Conservation (phyloP, 2,329 filamentous ascomycete species). For the Orbilia oligospora region DNA sequence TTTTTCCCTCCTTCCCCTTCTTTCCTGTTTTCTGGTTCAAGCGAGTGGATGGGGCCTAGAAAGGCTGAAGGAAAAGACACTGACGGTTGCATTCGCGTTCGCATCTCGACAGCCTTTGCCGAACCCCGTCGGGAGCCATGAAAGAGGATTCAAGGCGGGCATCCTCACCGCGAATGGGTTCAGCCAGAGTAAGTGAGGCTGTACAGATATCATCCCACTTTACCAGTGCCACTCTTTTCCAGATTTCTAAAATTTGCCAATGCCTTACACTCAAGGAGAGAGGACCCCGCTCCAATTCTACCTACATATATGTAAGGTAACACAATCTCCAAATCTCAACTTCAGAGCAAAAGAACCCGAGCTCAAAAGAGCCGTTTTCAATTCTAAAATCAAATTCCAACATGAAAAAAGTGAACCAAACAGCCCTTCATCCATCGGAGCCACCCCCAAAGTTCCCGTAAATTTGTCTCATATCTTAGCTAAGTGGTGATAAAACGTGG, state of each 20-base stretch:
- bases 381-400: not conserved
- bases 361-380: not conserved
- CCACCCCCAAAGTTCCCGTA: conserved; percentile 3
- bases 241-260: conserved; percentile 16
- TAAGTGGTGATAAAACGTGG: conserved; percentile 17
- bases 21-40: not conserved
- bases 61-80: conserved; percentile 18
- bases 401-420: not conserved
- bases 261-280: conserved; percentile 8
- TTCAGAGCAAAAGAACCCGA: conserved; percentile 3
- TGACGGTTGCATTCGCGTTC: conserved; percentile 11
- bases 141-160: conserved; percentile 11
- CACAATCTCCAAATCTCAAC: conserved; percentile 3
- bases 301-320: no score
- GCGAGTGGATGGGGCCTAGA: not conserved
- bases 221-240: conserved; percentile 2
- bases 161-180: not conserved
- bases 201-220: conserved; percentile 17
- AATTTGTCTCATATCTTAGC: not conserved
- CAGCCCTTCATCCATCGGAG: conserved; percentile 29
- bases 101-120: not conserved
- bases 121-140: not conserved
- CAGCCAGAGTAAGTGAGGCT: conserved; percentile 23
- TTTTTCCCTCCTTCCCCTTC: not conserved
- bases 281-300: conserved; percentile 2